Evolutionary conservation across 2,329 filamentous ascomycete species (phyloP), one percentile per base, ranked within the genome.

Genomic region (Phoma sp.): DNA sequence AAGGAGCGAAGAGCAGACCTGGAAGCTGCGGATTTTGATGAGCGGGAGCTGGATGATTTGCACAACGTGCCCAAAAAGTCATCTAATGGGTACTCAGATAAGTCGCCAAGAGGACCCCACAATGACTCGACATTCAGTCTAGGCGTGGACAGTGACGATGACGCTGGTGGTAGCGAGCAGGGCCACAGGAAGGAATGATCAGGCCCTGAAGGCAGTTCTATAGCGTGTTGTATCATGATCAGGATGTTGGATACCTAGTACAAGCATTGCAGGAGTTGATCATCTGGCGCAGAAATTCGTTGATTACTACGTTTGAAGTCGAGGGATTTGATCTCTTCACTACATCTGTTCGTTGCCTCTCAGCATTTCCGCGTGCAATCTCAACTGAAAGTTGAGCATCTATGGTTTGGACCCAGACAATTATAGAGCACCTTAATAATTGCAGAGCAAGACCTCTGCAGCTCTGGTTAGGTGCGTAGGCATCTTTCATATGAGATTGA

Each of bases 1-100:
- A 79, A 77, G 54, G 70, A 70, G 30, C 65, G 68, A 67, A 49
- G 70, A 70, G 43, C 67, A 67, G 85, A 87, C 68, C 73, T 88
- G 18, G 85, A 87, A 68, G 83, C 83, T 25, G 83, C 82, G 13
- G 83, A 85, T 62, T 87, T 85, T 66, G 84, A 87, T 56, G 85
- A 87, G 66, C 75, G 80, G 2, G 85, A 87, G 66, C 71, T 87
- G 18, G 84, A 87, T 64, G 78, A 84, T 55, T 65, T 86, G 30
- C 75, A 79, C 11, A 66, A 68, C 24, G 65, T 48, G 10, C 48
- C 58, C 5, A 67, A 66, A 57, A 66, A 55, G 47, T 43, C 64
- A 3, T 45, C 61, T 8, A 69, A 72, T 32, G 67, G 67, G 2
- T 66, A 66, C 14, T 55, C 59, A n/a, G 64, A 72, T 49, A 72